These are phyloP conservation scores for Lepiota subincarnata DNA, from an alignment of 768 basidiomycete species.

Conservation along the genomic window DNA sequence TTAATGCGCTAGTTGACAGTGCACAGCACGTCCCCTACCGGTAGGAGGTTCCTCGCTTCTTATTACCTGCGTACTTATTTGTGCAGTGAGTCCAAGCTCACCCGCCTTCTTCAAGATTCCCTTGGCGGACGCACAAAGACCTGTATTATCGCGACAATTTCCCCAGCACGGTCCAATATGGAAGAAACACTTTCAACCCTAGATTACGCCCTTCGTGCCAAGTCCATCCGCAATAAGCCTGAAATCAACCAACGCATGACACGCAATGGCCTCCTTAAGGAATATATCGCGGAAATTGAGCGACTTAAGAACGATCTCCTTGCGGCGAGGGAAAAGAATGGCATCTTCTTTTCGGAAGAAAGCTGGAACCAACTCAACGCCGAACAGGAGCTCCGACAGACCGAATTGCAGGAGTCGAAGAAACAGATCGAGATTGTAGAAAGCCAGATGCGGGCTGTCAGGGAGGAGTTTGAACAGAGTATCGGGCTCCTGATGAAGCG, in stretches of 20 bases:
- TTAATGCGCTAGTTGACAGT: slow-evolving; percentile 91
- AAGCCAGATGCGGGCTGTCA: slow-evolving; percentile 69
- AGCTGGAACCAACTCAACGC: slow-evolving; percentile 79
- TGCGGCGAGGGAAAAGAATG: slow-evolving; percentile 94
- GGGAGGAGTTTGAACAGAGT: slow-evolving; percentile 91
- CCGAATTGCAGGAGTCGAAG: slow-evolving; percentile 78
- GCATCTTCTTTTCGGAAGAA: slow-evolving; percentile 90
- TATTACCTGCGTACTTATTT: slow-evolving; percentile 1
- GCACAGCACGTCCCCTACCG: slow-evolving; percentile 92
- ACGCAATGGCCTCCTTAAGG: slow-evolving; percentile 85
- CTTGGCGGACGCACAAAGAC: slow-evolving; percentile 96
- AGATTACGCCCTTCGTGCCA: slow-evolving; percentile 93
- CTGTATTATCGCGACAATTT: slow-evolving; percentile 94
- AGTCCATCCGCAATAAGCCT: slow-evolving; percentile 92
- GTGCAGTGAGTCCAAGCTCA: slow-evolving; percentile 90
- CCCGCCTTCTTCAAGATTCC: slow-evolving; percentile 97
- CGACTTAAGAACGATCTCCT: slow-evolving; percentile 85
- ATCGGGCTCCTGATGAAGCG: slow-evolving; percentile 70
- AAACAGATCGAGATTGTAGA: slow-evolving; percentile 82
- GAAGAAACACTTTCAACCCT: slow-evolving; percentile 98
- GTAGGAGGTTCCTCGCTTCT: slow-evolving; percentile 32
- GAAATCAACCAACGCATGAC: slow-evolving; percentile 95
- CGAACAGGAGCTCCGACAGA: slow-evolving; percentile 73
- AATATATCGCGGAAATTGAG: slow-evolving; percentile 92
- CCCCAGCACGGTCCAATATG: slow-evolving; percentile 88